These are phyloP conservation scores for Leccinum uliginosum DNA, from an alignment of 768 basidiomycete species.

Conservation along the genomic window DNA sequence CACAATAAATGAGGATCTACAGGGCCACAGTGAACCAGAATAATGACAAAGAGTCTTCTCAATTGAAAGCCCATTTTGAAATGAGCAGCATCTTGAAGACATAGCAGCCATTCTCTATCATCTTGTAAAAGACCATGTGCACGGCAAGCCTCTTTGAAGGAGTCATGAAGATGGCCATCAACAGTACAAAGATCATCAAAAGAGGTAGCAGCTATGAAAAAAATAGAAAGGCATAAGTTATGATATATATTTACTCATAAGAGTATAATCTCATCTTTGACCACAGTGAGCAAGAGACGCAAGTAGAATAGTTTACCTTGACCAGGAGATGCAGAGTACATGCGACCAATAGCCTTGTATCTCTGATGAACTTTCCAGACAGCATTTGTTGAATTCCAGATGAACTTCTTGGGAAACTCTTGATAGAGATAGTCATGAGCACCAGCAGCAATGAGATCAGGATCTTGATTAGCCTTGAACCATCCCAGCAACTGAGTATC, in stretches of 20 bases:
- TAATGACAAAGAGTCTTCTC: not conserved
- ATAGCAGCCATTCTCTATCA: not conserved
- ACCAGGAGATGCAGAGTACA: conserved; percentile 14
- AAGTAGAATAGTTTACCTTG: conserved; percentile 40
- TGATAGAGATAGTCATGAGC: conserved; percentile 27
- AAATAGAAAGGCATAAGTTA: not conserved
- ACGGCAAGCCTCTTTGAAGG: conserved; percentile 33
- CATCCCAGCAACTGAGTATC: not conserved
- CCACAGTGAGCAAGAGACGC: conserved; percentile 34
- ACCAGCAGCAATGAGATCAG: not conserved
- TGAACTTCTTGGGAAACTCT: conserved; percentile 31
- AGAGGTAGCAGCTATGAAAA: not conserved
- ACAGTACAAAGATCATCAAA: not conserved
- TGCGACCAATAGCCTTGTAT: conserved; percentile 16
- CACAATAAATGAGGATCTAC: not conserved
- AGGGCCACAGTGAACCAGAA: not conserved
- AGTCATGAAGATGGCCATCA: not conserved
- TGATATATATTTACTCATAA: not conserved
- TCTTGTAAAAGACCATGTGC: conserved; percentile 38
- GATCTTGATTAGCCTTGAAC: not conserved
- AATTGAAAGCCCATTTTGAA: no score
- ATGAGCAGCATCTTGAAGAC: no score
- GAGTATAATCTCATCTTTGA: conserved; percentile 15
- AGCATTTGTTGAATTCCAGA: conserved; percentile 16
- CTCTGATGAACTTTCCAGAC: conserved; percentile 29